Conservation (phyloP, 225 moss, liverwort and hornwort genomes). For the Pseudoscleropodium purum region DNA sequence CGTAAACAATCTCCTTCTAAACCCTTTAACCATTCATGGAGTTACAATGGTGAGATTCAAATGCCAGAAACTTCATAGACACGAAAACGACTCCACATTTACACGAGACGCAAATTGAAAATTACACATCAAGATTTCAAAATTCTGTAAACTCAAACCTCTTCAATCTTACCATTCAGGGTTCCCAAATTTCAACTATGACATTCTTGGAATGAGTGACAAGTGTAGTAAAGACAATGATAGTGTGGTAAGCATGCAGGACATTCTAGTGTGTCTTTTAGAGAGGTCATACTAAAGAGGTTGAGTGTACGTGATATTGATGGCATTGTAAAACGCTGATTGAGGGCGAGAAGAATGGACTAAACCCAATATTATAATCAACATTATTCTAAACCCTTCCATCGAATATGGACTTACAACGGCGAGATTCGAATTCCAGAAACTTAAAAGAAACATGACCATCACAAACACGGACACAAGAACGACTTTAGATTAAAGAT, state of each 20-base stretch:
- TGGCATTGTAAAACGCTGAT: neutral
- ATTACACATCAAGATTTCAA: neutral
- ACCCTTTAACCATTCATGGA: neutral
- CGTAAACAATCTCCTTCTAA: neutral
- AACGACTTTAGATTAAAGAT: neutral
- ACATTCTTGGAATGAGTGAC: too few relatives aligned
- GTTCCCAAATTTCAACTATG: neutral
- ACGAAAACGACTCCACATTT: neutral
- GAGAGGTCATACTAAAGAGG: neutral
- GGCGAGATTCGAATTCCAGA: neutral
- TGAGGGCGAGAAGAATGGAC: too few relatives aligned
- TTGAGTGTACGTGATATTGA: neutral
- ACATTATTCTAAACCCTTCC: neutral
- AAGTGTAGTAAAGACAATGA: neutral
- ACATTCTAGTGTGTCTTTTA: neutral
- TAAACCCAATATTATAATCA: neutral
- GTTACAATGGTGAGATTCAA: neutral
- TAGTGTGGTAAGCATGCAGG: neutral
- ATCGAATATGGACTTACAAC: neutral
- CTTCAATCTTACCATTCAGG: neutral
- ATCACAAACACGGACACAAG: neutral
- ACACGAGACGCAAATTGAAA: neutral
- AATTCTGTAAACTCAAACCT: neutral
- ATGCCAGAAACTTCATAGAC: neutral
- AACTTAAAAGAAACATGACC: neutral